Base-by-base conservation (phyloP, 441 rosid species). In the Gossypium gossypioides region DNA sequence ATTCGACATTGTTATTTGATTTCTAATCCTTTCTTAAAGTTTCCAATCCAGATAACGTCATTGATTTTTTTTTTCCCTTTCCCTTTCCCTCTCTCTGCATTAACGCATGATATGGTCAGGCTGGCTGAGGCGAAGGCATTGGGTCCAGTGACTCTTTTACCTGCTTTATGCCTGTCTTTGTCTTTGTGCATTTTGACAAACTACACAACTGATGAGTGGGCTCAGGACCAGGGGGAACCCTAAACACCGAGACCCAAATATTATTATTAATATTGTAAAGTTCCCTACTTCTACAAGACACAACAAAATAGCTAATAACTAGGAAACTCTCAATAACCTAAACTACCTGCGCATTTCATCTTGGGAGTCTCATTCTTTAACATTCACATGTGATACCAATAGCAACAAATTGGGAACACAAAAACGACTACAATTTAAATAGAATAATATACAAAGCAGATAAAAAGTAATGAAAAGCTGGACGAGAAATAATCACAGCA, bases 371-470 rank as follows among this genome's bases (percentile, higher is more conserved):
- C 71, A 56, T 29, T 21, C 21, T 61, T 59, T 32, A 74, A 75
- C 69, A 51, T 64, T 57, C 21, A 68, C 85, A 85, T 78, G 80
- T 81, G 85, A 77, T 56, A 40, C n/a, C 65, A 50, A 27, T 51
- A 52, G 25, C 72, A 79, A 82, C 83, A 81, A 79, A 77, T 74
- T 52, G 80, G 77, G 77, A 72, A 77, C 40, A 52, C 4, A 22
- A 13, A 5, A 66, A 24, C 7, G n/a, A 68, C 65, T 59, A 37
- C 10, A 65, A 19, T 46, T 48, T 22, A 27, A 37, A 13, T 8
- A 59, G 6, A 51, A 46, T 74, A 66, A 54, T 74, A 54, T 74
- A 40, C 55, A 74, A 61, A 59, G 13, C 4, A 57, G n/a, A 6
- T 52, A 52, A 54, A 40, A 6, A 68, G 16, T 37, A 18, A 72